Conservation (phyloP, 805 yeast species). For the Saccharomyces mikatae region DNA sequence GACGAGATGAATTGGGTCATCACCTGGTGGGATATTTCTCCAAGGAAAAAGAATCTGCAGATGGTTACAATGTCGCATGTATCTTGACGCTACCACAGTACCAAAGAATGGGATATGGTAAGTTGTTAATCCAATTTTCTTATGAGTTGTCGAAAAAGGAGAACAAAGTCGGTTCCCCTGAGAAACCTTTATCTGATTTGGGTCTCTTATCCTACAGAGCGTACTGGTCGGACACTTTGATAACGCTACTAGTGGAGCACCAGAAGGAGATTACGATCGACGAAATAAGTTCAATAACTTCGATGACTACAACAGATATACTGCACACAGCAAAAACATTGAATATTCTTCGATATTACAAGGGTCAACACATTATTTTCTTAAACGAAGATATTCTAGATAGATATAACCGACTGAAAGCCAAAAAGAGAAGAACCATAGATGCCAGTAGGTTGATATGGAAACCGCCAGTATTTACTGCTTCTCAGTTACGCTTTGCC, state of each 20-base stretch:
- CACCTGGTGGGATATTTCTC: slow-evolving; percentile 95
- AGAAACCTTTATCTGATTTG: slow-evolving; percentile 90
- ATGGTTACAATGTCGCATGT: slow-evolving; percentile 93
- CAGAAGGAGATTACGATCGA: slow-evolving; percentile 72
- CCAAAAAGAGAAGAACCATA: slow-evolving; percentile 66
- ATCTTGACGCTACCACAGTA: slow-evolving; percentile 92
- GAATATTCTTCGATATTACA: slow-evolving; percentile 82
- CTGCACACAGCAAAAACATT: slow-evolving; percentile 87
- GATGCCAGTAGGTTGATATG: slow-evolving; percentile 68
- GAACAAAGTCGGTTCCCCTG: slow-evolving; percentile 91
- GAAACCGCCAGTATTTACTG: slow-evolving; percentile 93
- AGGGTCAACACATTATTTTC: slow-evolving; percentile 89
- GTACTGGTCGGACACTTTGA: slow-evolving; percentile 88
- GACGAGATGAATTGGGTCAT: slow-evolving; percentile 82
- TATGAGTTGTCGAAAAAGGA: slow-evolving; percentile 85
- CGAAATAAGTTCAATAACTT: slow-evolving; percentile 74
- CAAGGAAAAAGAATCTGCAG: slow-evolving; percentile 94
- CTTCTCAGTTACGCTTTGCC: slow-evolving; percentile 91
- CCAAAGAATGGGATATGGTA: slow-evolving; percentile 92
- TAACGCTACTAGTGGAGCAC: slow-evolving; percentile 61
- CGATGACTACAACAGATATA: slow-evolving; percentile 96
- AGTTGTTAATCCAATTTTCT: slow-evolving; percentile 83
- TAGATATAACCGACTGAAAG: slow-evolving; percentile 61
- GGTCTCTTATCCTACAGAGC: slow-evolving; percentile 92
- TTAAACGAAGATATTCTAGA: slow-evolving; percentile 75